Evolutionary conservation across 805 yeast genomes (phyloP).

Genomic region (Candida dajiaensis): DNA sequence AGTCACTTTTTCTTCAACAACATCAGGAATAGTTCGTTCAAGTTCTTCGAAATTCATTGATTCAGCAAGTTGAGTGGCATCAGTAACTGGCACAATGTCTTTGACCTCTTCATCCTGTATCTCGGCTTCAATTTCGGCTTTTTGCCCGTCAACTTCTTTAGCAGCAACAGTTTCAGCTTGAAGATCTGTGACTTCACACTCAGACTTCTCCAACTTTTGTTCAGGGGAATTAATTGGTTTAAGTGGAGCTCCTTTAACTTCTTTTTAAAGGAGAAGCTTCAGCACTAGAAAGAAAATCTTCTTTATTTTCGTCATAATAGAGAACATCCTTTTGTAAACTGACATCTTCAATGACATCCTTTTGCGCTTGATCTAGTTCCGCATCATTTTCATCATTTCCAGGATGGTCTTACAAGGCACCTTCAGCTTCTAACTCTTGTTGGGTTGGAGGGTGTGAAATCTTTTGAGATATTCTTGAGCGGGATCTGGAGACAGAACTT

Average conservation of each 20-base stretch:
- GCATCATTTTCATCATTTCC: conserved; percentile 14
- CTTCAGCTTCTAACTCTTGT: conserved; percentile 46
- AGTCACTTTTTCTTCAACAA: neutral
- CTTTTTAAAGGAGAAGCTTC: neutral
- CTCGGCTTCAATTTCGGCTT: neutral
- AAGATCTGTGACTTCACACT: neutral
- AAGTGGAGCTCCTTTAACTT: neutral
- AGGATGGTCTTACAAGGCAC: conserved; percentile 44
- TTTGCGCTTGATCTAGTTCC: conserved; percentile 9
- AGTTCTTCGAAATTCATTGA: neutral
- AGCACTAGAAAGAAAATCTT: neutral
- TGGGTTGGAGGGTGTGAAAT: conserved; percentile 29
- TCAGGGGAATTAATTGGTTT: neutral
- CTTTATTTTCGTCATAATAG: conserved; percentile 7
- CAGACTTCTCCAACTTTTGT: neutral
- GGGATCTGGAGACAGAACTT: conserved; percentile 59
- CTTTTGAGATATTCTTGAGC: conserved; percentile 41
- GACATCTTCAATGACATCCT: conserved; percentile 11
- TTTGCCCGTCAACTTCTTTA: neutral
- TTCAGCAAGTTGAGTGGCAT: neutral
- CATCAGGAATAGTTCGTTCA: neutral
- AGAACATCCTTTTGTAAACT: conserved; percentile 8
- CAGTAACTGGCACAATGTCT: neutral
- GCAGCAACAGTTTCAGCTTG: neutral
- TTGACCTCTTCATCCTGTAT: neutral